phyloP scores from a whole-genome alignment of 768 basidiomycete species.

The Naganishia friedmannii region DNA sequence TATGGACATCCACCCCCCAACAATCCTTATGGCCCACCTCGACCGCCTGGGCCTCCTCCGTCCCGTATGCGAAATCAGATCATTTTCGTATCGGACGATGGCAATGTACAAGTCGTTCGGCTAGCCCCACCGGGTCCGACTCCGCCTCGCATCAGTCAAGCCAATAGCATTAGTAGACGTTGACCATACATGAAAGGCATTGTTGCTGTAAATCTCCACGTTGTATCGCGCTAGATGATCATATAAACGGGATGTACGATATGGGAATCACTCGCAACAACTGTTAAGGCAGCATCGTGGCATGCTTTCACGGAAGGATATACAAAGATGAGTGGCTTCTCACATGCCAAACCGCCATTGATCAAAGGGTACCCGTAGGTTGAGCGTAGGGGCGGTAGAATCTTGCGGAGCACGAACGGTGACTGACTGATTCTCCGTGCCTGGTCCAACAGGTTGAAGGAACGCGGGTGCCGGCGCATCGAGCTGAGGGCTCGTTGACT shows the following conservation, averaged over 20 bases:
- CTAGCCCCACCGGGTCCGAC: slow-evolving; percentile 35
- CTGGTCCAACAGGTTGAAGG: background rate
- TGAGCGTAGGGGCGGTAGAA: too few species aligned
- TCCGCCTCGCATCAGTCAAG: slow-evolving; percentile 3
- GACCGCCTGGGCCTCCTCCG: slow-evolving; percentile 30
- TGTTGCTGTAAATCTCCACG: background rate
- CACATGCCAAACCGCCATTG: slow-evolving; percentile 13
- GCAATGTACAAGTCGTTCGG: slow-evolving; percentile 50
- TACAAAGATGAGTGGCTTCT: background rate
- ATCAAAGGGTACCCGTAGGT: slow-evolving; percentile 7
- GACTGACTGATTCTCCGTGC: background rate
- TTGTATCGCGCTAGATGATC: background rate
- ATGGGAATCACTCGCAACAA: too few species aligned
- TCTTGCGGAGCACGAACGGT: background rate
- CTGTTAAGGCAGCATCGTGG: background rate
- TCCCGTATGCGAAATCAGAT: slow-evolving; percentile 60
- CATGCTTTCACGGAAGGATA: background rate
- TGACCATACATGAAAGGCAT: background rate
- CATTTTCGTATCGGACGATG: slow-evolving; percentile 81
- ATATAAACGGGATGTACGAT: slow-evolving; percentile 1
- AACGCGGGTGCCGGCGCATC: background rate
- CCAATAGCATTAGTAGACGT: slow-evolving; percentile 23
- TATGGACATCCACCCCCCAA: slow-evolving; percentile 31
- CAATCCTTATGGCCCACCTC: slow-evolving; percentile 40
- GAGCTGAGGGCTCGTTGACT: background rate